phyloP scores from a whole-genome alignment of 2,329 filamentous ascomycete species.

The Colletotrichum sp. region DNA sequence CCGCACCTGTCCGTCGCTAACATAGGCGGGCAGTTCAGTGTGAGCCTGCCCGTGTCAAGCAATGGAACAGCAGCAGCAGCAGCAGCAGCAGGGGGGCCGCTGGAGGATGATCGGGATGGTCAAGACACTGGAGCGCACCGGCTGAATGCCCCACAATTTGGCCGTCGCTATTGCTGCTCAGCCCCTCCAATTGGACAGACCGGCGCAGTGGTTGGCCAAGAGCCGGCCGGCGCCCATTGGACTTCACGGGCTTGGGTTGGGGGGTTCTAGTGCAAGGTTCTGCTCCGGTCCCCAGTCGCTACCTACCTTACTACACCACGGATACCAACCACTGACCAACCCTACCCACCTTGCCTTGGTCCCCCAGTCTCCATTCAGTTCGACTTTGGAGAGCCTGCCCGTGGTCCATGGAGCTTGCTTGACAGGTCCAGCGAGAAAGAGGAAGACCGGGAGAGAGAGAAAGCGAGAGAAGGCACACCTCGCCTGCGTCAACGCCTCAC shows the following conservation, averaged over 20 bases:
- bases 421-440: not conserved
- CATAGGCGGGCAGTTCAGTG: not conserved
- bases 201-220: slow-evolving; percentile 15
- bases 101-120: not conserved
- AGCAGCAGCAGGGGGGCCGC: not conserved
- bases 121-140: not conserved
- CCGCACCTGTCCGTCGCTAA: slow-evolving; percentile 12
- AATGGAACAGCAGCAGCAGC: too few species aligned
- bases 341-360: not conserved
- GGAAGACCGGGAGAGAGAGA: not conserved
- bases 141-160: not conserved
- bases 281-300: not conserved
- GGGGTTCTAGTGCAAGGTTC: not conserved
- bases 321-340: not conserved
- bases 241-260: not conserved
- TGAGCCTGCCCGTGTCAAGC: not conserved
- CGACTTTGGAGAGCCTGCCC: not conserved
- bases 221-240: slow-evolving; percentile 1
- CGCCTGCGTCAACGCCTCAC: not conserved
- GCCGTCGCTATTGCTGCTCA: not conserved
- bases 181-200: slow-evolving; percentile 7
- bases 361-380: not conserved
- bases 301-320: not conserved
- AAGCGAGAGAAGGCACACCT: not conserved
- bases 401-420: not conserved